phyloP scores from a whole-genome alignment of 352 stramenopile species.

The Pythium utonaiense region DNA sequence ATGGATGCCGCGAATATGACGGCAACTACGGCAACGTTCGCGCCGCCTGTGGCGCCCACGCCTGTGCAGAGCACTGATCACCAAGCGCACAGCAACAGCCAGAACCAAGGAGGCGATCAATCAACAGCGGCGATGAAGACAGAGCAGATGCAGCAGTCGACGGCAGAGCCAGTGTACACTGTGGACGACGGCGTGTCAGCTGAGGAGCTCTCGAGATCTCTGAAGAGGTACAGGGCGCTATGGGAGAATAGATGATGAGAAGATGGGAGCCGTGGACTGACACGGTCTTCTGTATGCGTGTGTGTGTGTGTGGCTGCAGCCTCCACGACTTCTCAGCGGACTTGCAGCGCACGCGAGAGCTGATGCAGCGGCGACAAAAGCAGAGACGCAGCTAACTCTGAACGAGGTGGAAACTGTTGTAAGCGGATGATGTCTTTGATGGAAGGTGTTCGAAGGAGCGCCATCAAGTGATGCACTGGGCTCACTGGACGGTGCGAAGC shows the following conservation, averaged over 20 bases:
- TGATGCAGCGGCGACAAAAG: conserved; percentile 22
- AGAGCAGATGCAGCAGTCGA: not conserved
- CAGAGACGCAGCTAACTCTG: not conserved
- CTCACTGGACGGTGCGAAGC: conserved; percentile 27
- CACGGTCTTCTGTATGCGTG: not conserved
- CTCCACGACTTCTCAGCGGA: conserved; percentile 33
- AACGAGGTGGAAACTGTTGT: no score
- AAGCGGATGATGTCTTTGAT: no score
- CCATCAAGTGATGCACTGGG: not conserved
- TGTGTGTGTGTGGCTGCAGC: conserved; percentile 13
- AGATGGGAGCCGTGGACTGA: not conserved
- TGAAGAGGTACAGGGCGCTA: conserved; percentile 21
- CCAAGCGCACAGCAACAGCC: not conserved
- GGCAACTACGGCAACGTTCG: not conserved
- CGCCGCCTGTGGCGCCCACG: not conserved
- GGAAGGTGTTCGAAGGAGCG: not conserved
- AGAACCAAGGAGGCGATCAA: not conserved
- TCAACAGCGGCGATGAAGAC: not conserved
- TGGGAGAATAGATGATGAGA: not conserved
- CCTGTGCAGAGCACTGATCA: not conserved
- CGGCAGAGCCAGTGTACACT: not conserved
- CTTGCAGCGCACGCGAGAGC: conserved; percentile 29
- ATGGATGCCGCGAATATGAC: not conserved
- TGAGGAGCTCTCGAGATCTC: conserved; percentile 23
- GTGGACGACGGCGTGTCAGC: conserved; percentile 18